phyloP scores from a whole-genome alignment of 2,329 filamentous ascomycete genomes.

The Colletotrichum neosansevieriae region DNA sequence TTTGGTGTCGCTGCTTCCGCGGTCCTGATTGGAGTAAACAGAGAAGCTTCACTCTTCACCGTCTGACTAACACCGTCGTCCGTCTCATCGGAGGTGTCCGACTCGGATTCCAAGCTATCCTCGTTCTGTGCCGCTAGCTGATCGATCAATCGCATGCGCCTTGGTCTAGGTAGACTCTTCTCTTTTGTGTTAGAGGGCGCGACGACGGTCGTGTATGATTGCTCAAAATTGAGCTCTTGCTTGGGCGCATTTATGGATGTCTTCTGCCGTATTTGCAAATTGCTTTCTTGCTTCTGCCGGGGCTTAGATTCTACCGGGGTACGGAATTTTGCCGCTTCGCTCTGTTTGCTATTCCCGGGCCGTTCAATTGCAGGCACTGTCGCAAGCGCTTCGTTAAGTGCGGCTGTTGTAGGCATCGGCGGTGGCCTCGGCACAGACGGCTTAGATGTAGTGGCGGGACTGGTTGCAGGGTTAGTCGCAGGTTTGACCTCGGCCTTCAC shows the following conservation, averaged over 20 bases:
- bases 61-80: background rate
- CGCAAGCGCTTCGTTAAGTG: too few species aligned
- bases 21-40: constrained; percentile 15
- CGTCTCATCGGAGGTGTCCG: constrained; percentile 18
- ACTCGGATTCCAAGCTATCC: constrained; percentile 33
- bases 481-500: background rate
- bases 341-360: background rate
- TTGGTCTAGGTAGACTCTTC: constrained; percentile 9
- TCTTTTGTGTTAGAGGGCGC: constrained; percentile 6
- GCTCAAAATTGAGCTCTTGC: background rate
- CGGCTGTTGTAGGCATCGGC: background rate
- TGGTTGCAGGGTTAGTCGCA: background rate
- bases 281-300: background rate
- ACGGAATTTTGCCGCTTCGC: background rate
- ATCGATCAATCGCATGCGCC: constrained; percentile 39
- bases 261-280: constrained; percentile 12
- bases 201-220: background rate
- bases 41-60: background rate
- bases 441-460: background rate
- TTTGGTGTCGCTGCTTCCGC: constrained; percentile 22
- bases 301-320: background rate
- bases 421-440: background rate
- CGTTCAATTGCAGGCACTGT: background rate
- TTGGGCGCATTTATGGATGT: background rate
- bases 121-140: constrained; percentile 38